Evolutionary conservation across 495 filamentous ascomycete species (phyloP).

Genomic region (Hyaloscypha bicolor): DNA sequence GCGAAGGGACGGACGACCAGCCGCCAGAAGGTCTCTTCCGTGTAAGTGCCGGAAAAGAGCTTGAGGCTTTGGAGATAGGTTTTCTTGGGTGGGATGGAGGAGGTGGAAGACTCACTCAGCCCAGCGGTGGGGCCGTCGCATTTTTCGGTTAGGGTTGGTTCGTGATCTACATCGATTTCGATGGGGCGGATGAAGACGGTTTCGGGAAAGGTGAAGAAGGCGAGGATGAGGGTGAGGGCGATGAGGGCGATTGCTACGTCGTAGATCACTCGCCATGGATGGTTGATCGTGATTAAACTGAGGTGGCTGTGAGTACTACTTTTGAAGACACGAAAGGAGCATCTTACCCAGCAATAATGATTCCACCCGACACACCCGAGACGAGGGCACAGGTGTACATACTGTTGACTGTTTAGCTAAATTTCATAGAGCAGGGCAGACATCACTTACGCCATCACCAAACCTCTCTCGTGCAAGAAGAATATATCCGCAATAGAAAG

Average conservation of each 20-base stretch:
- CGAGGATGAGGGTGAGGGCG: slow-evolving; percentile 44
- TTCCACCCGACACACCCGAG: slow-evolving; percentile 47
- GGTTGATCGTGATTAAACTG: slow-evolving; percentile 50
- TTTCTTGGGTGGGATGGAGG: slow-evolving; percentile 24
- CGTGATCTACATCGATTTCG: slow-evolving; percentile 9
- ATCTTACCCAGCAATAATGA: slow-evolving; percentile 47
- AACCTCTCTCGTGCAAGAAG: slow-evolving; percentile 60
- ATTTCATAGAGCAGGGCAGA: neutral
- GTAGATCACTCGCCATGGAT: slow-evolving; percentile 54
- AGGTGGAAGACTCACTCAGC: neutral
- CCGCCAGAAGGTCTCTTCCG: slow-evolving; percentile 46
- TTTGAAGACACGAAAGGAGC: neutral
- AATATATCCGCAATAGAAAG: slow-evolving; percentile 57
- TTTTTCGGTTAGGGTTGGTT: neutral
- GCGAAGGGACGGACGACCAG: slow-evolving; percentile 49
- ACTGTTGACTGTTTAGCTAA: slow-evolving; percentile 14
- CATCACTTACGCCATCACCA: slow-evolving; percentile 40
- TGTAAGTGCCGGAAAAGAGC: slow-evolving; percentile 43
- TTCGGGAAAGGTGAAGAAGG: slow-evolving; percentile 56
- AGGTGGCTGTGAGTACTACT: neutral
- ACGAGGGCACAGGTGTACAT: slow-evolving; percentile 52
- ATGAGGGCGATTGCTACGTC: slow-evolving; percentile 49
- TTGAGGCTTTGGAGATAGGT: slow-evolving; percentile 41
- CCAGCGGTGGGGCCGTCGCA: neutral
- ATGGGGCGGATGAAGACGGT: slow-evolving; percentile 43